phyloP scores from a whole-genome alignment of 805 yeast species.

The Metschnikowia gelsemii region DNA sequence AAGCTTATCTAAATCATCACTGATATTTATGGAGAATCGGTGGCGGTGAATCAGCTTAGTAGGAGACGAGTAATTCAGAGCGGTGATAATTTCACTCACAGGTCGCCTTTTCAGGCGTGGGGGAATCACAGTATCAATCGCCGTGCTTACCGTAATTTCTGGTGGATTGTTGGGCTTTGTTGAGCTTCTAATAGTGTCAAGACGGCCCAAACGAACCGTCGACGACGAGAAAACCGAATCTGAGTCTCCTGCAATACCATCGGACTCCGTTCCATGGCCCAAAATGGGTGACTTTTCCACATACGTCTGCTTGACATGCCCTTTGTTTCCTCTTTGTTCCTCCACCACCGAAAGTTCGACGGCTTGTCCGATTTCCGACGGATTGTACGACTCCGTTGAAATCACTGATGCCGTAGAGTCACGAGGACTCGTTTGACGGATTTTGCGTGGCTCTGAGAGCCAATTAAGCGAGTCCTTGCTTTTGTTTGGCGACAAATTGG shows the following conservation, averaged over 20 bases:
- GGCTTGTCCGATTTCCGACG: slow-evolving; percentile 26
- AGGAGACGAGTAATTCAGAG: slow-evolving; percentile 2
- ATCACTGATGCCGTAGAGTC: slow-evolving; percentile 12
- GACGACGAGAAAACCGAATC: slow-evolving; percentile 18
- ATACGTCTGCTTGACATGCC: slow-evolving; percentile 16
- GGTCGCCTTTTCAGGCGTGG: slow-evolving; percentile 42
- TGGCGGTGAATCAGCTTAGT: slow-evolving; percentile 2
- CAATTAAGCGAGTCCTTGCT: slow-evolving; percentile 2
- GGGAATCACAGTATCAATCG: slow-evolving; percentile 37
- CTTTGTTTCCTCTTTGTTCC: slow-evolving; percentile 7
- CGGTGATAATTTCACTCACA: slow-evolving; percentile 24
- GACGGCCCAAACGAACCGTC: slow-evolving; percentile 22
- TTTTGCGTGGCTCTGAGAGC: slow-evolving; percentile 6
- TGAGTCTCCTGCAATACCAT: slow-evolving; percentile 10
- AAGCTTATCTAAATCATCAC: slow-evolving; percentile 39
- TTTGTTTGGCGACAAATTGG: background rate
- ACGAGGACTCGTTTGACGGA: slow-evolving; percentile 2
- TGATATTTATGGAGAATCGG: slow-evolving; percentile 29
- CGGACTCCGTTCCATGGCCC: background rate
- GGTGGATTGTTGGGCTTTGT: slow-evolving; percentile 24
- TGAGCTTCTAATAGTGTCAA: slow-evolving; percentile 21
- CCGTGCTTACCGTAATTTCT: slow-evolving; percentile 32
- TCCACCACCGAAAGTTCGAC: slow-evolving; percentile 18
- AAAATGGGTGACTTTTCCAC: slow-evolving; percentile 4
- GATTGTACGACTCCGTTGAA: slow-evolving; percentile 18